A percentile compares a stretch with the other conserved stretches of the same genome.
phyloP scores from a whole-genome alignment of 2,329 filamentous ascomycete genomes.

The Tolypocladium nubicola region DNA sequence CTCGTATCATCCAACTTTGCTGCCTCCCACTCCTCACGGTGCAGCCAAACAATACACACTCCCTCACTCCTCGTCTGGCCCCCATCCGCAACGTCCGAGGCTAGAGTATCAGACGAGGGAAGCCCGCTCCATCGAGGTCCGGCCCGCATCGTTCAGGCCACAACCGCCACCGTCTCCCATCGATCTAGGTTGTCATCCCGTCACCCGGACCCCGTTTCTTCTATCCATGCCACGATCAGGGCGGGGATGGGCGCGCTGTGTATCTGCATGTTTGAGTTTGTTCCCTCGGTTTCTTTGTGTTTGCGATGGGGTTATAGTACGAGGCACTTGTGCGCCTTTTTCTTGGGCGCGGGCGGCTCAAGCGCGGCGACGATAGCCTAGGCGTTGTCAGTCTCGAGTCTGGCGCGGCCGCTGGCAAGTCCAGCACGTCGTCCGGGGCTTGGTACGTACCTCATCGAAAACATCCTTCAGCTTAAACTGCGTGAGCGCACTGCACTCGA shows the following conservation, averaged over 20 bases:
- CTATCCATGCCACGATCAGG: constrained; percentile 3
- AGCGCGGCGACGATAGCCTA: constrained; percentile 93
- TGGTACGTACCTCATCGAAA: constrained; percentile 77
- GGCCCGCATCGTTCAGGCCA: background rate
- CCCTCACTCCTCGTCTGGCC: background rate
- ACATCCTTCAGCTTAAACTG: constrained; percentile 99
- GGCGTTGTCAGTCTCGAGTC: constrained; percentile 6
- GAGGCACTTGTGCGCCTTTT: constrained; percentile 59
- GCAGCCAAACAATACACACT: background rate
- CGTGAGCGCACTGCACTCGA: constrained; percentile 94
- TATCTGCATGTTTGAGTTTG: constrained; percentile 1
- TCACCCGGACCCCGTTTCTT: constrained; percentile 2
- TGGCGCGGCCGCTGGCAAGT: background rate
- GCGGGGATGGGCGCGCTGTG: constrained; percentile 3
- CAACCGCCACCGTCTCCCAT: background rate
- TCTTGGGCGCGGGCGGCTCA: constrained; percentile 77
- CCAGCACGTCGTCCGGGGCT: background rate
- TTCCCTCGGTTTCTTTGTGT: background rate
- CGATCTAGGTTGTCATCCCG: constrained; percentile 3
- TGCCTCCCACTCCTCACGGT: background rate
- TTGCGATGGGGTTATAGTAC: constrained; percentile 42
- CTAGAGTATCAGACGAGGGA: background rate
- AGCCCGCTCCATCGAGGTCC: background rate
- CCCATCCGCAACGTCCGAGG: background rate
- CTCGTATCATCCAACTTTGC: background rate